Conservation (phyloP, 768 basidiomycete genomes). For the Ramaria rubella region DNA sequence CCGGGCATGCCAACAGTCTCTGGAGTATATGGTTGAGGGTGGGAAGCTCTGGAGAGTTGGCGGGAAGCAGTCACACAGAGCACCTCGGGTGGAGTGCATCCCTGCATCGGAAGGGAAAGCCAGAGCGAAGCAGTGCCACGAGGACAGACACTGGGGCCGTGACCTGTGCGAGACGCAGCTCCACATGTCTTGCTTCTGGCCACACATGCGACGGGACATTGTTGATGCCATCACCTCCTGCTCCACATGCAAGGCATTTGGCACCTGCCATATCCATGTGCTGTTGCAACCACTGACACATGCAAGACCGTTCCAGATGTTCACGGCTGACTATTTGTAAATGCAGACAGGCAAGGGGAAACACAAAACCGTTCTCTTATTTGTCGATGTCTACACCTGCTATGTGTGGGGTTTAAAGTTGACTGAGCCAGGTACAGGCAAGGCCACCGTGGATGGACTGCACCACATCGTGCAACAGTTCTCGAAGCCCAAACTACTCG, state of each 20-base stretch:
- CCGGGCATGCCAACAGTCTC: neutral
- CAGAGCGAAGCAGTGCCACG: neutral
- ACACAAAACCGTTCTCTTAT: conserved; percentile 4
- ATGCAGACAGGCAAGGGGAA: conserved; percentile 2
- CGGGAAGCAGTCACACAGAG: too few species aligned
- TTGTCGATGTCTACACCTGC: conserved; percentile 20
- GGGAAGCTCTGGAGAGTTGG: conserved; percentile 12
- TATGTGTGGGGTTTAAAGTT: conserved; percentile 26
- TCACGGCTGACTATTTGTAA: conserved; percentile 22
- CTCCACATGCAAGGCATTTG: conserved; percentile 27
- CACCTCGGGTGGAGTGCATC: conserved; percentile 1
- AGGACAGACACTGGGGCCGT: conserved; percentile 5
- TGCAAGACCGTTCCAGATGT: conserved; percentile 32
- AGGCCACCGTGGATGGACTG: conserved; percentile 21
- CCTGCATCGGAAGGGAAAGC: conserved; percentile 1
- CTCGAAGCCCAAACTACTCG: conserved; percentile 25
- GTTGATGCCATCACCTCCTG: conserved; percentile 17
- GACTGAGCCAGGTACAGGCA: conserved; percentile 23
- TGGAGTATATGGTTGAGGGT: conserved; percentile 5
- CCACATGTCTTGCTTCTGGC: neutral
- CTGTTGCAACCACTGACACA: conserved; percentile 33
- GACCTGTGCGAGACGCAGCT: conserved; percentile 1
- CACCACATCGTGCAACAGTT: conserved; percentile 20
- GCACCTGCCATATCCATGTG: conserved; percentile 24
- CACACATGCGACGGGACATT: conserved; percentile 11